Evolutionary conservation across 345 rosid species (phyloP).

Genomic region (Conringia planisiliqua): DNA sequence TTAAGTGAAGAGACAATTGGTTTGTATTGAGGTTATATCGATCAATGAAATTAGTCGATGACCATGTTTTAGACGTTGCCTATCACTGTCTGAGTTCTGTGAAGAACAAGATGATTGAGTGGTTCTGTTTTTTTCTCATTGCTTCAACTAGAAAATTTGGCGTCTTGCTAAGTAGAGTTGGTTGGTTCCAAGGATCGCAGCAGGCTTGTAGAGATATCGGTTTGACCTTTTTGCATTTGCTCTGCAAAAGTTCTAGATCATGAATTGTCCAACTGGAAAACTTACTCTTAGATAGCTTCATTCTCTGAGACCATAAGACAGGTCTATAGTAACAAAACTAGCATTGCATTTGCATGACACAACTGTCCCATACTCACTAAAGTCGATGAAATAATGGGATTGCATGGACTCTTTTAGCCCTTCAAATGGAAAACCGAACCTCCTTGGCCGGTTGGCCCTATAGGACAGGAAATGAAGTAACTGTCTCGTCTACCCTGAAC

Average conservation of each 20-base stretch:
- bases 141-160: background rate
- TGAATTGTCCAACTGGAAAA: background rate
- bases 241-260: background rate
- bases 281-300: background rate
- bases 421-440: slow-evolving; percentile 12
- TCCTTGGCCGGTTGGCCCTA: background rate
- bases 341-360: slow-evolving; percentile 12
- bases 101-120: background rate
- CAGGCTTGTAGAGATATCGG: background rate
- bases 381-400: slow-evolving; percentile 19
- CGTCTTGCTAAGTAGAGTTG: background rate
- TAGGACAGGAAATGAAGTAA: slow-evolving; percentile 32
- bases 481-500: slow-evolving; percentile 21
- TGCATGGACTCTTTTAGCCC: slow-evolving; percentile 33
- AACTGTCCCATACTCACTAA: background rate
- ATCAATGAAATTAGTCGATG: background rate
- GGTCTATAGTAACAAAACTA: slow-evolving; percentile 10
- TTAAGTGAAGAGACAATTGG: background rate
- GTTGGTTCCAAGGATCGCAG: background rate
- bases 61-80: background rate
- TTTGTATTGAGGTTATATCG: background rate
- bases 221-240: background rate
- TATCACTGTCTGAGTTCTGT: slow-evolving; percentile 6
- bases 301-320: background rate
- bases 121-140: background rate